These are phyloP conservation scores for Euphorbia lathyris DNA, from an alignment of 345 rosid species.

Conservation along the genomic window DNA sequence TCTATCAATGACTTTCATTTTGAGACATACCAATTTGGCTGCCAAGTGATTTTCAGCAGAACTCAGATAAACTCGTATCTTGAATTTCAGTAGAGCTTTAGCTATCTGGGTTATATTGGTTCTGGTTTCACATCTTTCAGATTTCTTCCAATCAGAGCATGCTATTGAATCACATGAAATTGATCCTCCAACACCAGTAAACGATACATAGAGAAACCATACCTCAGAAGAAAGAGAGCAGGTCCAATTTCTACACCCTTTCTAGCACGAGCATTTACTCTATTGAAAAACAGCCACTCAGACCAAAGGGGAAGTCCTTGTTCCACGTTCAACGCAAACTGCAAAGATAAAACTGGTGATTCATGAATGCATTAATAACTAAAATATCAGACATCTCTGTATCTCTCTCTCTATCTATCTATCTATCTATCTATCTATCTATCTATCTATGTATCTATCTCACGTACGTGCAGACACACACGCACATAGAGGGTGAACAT, in stretches of 20 bases:
- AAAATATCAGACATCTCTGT: not conserved
- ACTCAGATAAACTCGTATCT: not conserved
- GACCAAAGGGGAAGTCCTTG: constrained; percentile 88
- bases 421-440: too few species aligned
- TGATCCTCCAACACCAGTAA: not conserved
- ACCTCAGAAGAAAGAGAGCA: constrained; percentile 72
- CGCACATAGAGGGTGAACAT: not conserved
- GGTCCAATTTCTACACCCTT: constrained; percentile 81
- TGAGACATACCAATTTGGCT: not conserved
- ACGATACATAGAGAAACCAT: not conserved
- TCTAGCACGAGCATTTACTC: constrained; percentile 83
- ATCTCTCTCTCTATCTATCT: not conserved
- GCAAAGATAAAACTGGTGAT: constrained; percentile 30
- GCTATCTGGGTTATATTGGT: not conserved
- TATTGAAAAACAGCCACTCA: constrained; percentile 81
- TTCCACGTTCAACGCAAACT: constrained; percentile 85
- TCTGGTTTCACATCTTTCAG: not conserved
- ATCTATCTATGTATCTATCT: too few species aligned
- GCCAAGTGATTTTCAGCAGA: not conserved
- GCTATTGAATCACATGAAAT: not conserved
- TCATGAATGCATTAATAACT: not conserved
- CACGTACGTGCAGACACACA: too few species aligned
- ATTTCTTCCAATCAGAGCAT: not conserved
- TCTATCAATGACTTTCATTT: not conserved
- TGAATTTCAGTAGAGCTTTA: not conserved